Base-by-base conservation (phyloP, 768 basidiomycete species). In the Mycena venus region DNA sequence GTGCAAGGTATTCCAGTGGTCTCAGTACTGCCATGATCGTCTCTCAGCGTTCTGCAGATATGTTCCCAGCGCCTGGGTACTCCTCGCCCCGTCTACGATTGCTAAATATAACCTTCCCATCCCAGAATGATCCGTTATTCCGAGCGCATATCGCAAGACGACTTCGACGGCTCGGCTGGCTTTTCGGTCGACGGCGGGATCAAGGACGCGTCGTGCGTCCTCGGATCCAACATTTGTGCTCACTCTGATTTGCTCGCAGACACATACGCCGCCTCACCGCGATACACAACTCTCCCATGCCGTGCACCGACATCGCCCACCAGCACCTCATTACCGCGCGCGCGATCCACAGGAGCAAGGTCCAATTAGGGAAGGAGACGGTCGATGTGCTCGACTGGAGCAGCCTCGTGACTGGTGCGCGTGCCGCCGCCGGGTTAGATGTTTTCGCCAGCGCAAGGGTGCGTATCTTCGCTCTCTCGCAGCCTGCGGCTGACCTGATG, bases 111-210 rank as follows among this genome's bases (percentile, higher is more conserved):
- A 27, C 61, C 69, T 32, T 53, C 25, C 14, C 25, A 51, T 51
- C 23, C 38, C 72, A 93, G 92, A 56, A 79, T 90, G 67, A 73
- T 91, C 51, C 80, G 80, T 7, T 94, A 94, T 80, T 90, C 90
- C 23, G 87, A 91, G 27, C 92, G 91, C 80, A 94, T 97, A 84
- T 84, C 91, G 14, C 84, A 91, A 67, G 92, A 95, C 82, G 85
- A 89, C 42, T 97, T 96, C 79, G 92, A 95, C 68, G 94, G 91
- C n/a, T 85, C 88, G 12, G 85, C 84, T 17, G 96, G 96, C 14
- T 97, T 98, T 81, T 85, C 92, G 19, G 90, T 96, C 60, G 92
- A 95, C 53, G 94, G 94, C n/a, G 96, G 95, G 21, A 91, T 98
- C 79, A 96, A 96, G 79, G 96, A 97, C 79, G 93, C 95, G 0